Base-by-base conservation (phyloP, 2,329 filamentous ascomycete genomes). In the Colletotrichum sp. region DNA sequence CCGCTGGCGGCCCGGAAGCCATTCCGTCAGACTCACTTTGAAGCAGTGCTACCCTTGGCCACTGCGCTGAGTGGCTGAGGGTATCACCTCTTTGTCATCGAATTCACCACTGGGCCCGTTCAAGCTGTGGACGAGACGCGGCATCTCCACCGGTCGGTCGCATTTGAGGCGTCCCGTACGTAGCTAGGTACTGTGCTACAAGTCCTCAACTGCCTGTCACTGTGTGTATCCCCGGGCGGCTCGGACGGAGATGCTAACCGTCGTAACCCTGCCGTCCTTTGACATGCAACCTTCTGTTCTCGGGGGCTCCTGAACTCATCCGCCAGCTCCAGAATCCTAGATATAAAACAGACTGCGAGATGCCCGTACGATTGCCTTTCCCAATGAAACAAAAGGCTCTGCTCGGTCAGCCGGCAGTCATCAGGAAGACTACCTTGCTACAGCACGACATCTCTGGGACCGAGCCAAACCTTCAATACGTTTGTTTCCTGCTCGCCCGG, bases 211-310 rank as follows among this genome's bases (percentile, higher is more conserved):
- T 32, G 58, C n/a, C 36, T 62, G 55, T 43, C 63, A n/a, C 30
- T 61, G 16, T 61, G 28, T 32, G 28, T 73, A 63, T 38, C 72
- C 48, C 56, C 63, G 73, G 73, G 66, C 68, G 67, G 64, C 62
- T 71, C 73, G 73, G 69, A 76, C 72, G 36, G 58, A 69, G 30
- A 69, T 26, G 48, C 59, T 36, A 59, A 63, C 52, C 68, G 73
- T 52, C 24, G 43, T 52, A 69, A 68, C 32, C 63, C 26, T 68
- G 56, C 9, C 52, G 69, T 65, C 62, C 26, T 48, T 64, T 43
- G 48, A 38, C 55, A 38, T 72, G 68, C 68, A 73, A 36, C 52
- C 48, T 65, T 58, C 21, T 66, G 34, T 69, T 62, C 18, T 38
- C 21, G n/a, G 34, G 68, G 48, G n/a, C 12, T 43, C n/a, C 34